Evolutionary conservation across 805 yeast species (phyloP).

Genomic region (Pichia sporocuriosa): DNA sequence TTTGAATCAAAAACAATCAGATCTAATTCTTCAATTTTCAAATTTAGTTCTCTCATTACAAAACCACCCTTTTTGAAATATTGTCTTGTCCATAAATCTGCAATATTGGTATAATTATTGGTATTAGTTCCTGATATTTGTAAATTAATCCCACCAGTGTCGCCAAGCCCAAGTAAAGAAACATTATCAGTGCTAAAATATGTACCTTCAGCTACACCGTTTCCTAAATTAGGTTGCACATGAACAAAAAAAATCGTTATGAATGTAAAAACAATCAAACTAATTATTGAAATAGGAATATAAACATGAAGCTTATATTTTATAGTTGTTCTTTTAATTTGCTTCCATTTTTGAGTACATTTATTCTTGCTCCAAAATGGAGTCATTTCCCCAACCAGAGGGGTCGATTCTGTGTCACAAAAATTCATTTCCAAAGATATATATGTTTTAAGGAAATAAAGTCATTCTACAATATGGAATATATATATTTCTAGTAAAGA

Average conservation of each 20-base stretch:
- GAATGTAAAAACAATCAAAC: constrained; percentile 10
- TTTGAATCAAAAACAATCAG: constrained; percentile 24
- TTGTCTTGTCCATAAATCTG: constrained; percentile 19
- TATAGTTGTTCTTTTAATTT: neutral
- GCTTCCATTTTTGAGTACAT: neutral
- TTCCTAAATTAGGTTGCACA: constrained; percentile 27
- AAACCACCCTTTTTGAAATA: constrained; percentile 31
- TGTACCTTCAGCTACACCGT: constrained; percentile 28
- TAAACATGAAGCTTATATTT: constrained; percentile 21
- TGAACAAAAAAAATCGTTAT: constrained; percentile 12
- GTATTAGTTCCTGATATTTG: constrained; percentile 26
- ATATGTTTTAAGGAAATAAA: no score
- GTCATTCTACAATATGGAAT: no score
- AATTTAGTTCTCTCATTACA: constrained; percentile 22
- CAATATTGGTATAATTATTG: constrained; percentile 29
- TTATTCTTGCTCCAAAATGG: neutral
- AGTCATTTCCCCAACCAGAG: constrained; percentile 10
- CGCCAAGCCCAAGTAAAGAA: constrained; percentile 26
- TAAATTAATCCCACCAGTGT: constrained; percentile 29
- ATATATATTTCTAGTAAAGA: no score
- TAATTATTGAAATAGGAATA: constrained; percentile 20
- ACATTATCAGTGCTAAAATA: constrained; percentile 28
- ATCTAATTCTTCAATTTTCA: constrained; percentile 28
- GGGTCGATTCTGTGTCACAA: constrained; percentile 9
- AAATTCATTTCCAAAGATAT: no score